Evolutionary conservation across 345 rosid genomes (phyloP).

Genomic region (Aquilaria yunnanensis): DNA sequence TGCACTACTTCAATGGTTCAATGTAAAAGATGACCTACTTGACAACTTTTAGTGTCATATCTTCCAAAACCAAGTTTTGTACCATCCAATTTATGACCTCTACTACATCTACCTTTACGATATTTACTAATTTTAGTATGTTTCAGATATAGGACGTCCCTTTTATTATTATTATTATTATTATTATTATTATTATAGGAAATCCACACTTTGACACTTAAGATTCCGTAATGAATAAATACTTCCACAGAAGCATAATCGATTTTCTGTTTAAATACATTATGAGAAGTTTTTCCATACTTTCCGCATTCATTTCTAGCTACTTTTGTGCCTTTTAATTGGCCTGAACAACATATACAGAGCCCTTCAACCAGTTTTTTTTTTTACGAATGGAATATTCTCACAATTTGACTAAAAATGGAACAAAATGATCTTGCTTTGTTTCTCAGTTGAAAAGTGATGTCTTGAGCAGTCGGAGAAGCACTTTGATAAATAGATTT

Average conservation of each 20-base stretch:
- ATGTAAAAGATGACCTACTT: no score
- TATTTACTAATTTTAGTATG: no score
- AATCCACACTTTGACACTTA: conserved; percentile 18
- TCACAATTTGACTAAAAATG: conserved; percentile 9
- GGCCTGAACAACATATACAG: conserved; percentile 1
- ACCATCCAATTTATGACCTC: no score
- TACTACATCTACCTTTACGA: no score
- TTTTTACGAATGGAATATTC: conserved; percentile 8
- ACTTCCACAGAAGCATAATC: conserved; percentile 15
- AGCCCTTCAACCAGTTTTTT: background rate
- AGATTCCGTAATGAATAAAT: conserved; percentile 16
- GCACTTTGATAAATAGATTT: conserved; percentile 15
- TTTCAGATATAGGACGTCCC: background rate
- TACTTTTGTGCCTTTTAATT: conserved; percentile 9
- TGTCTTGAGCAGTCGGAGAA: conserved; percentile 15
- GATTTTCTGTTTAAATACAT: conserved; percentile 9
- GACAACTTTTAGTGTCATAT: no score
- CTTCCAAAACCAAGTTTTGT: no score
- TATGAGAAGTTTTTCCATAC: conserved; percentile 9
- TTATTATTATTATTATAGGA: conserved; percentile 3
- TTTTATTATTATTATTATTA: background rate
- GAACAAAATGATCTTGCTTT: background rate
- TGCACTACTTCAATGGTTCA: no score
- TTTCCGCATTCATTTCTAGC: conserved; percentile 9
- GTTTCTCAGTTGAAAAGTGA: background rate